Percentiles rank a stretch among this genome's conserved stretches.
These are phyloP conservation scores for Cryomyces antarcticus DNA, from an alignment of 495 filamentous ascomycete species.

Conservation along the genomic window DNA sequence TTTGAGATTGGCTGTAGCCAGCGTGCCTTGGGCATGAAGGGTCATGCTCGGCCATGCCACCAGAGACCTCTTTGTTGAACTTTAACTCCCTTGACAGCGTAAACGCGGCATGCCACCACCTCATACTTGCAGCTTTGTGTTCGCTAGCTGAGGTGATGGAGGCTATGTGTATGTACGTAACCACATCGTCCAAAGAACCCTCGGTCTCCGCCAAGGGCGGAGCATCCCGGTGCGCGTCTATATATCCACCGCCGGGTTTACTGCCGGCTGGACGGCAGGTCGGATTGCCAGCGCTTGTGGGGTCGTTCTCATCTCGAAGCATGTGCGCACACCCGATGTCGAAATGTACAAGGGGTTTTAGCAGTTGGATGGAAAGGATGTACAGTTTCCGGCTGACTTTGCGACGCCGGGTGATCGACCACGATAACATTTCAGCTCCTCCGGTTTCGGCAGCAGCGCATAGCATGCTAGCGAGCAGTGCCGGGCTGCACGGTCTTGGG, in stretches of 20 bases:
- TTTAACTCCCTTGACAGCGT: conserved; percentile 10
- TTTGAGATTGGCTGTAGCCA: neutral
- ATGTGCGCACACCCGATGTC: conserved; percentile 6
- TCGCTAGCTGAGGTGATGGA: conserved; percentile 11
- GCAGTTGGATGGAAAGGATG: conserved; percentile 15
- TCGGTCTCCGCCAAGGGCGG: neutral
- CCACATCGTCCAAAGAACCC: conserved; percentile 9
- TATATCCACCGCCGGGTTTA: neutral
- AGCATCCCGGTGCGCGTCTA: neutral
- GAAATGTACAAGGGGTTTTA: conserved; percentile 9
- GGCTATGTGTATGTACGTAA: conserved; percentile 10
- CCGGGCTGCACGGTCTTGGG: conserved; percentile 17
- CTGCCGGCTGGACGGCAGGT: neutral
- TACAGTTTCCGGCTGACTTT: conserved; percentile 15
- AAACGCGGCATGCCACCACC: conserved; percentile 10
- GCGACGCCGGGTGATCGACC: conserved; percentile 9
- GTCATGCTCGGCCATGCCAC: neutral
- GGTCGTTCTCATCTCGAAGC: conserved; percentile 4
- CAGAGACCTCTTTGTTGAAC: conserved; percentile 6
- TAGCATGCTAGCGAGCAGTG: conserved; percentile 20
- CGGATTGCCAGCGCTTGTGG: neutral
- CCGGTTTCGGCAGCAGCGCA: conserved; percentile 24
- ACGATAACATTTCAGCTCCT: conserved; percentile 16
- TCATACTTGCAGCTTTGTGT: conserved; percentile 10
- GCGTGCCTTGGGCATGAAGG: neutral